Conservation (phyloP, 1,284 basidiomycete species). For the Apiotrichum domesticum region DNA sequence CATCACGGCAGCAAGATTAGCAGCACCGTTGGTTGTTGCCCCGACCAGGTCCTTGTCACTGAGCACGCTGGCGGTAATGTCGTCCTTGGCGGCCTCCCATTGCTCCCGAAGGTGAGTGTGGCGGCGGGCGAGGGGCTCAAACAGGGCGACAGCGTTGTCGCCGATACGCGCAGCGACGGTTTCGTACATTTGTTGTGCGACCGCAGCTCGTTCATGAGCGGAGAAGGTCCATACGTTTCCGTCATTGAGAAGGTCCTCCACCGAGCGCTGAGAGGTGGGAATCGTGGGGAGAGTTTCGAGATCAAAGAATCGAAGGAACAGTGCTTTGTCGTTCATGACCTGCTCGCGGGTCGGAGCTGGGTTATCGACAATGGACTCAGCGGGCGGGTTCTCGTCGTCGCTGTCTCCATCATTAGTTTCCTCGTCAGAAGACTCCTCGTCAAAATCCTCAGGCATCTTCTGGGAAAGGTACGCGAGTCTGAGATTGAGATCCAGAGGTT, state of each 20-base stretch:
- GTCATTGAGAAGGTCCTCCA: slow-evolving; percentile 46
- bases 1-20: not conserved
- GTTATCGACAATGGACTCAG: too few species aligned
- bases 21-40: not conserved
- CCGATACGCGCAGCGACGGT: slow-evolving; percentile 2
- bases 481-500: too few species aligned
- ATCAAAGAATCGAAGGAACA: slow-evolving; percentile 46
- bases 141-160: slow-evolving; percentile 1
- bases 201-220: slow-evolving; percentile 43
- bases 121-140: slow-evolving; percentile 27
- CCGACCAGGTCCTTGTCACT: not conserved
- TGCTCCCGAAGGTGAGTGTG: too few species aligned
- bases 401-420: too few species aligned
- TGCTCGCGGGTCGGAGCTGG: not conserved
- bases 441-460: too few species aligned
- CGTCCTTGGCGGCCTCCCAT: slow-evolving; percentile 47
- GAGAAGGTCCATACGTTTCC: slow-evolving; percentile 51
- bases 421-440: too few species aligned
- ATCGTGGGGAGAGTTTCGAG: slow-evolving; percentile 38
- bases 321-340: slow-evolving; percentile 1
- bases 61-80: not conserved
- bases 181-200: slow-evolving; percentile 33
- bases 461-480: too few species aligned
- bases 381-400: too few species aligned
- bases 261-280: slow-evolving; percentile 41